These are phyloP conservation scores for Selenicereus undatus DNA, from an alignment of 148 eudicot species.

Conservation along the genomic window DNA sequence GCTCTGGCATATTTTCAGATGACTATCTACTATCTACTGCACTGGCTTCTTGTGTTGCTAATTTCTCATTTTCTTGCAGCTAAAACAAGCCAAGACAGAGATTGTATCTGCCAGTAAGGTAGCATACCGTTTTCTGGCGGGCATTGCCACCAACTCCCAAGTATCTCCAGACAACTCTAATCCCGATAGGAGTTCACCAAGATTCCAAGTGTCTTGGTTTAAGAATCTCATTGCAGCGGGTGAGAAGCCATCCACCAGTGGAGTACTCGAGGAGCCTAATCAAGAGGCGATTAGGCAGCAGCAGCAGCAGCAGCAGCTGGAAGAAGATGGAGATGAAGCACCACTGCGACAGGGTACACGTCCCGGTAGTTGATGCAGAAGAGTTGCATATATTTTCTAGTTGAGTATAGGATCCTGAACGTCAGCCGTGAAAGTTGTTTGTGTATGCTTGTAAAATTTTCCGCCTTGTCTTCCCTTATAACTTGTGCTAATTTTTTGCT, in stretches of 20 bases:
- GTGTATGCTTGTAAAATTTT: slow-evolving; percentile 28
- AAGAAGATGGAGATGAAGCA: slow-evolving; percentile 23
- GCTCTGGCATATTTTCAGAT: background rate
- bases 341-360: slow-evolving; percentile 30
- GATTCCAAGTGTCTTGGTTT: slow-evolving; percentile 80
- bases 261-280: slow-evolving; percentile 53
- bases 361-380: slow-evolving; percentile 26
- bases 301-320: slow-evolving; percentile 26
- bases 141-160: slow-evolving; percentile 49
- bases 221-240: slow-evolving; percentile 64
- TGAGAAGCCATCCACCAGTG: slow-evolving; percentile 74
- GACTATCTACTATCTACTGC: background rate
- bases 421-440: slow-evolving; percentile 11
- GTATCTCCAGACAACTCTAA: slow-evolving; percentile 43
- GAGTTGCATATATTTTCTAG: background rate
- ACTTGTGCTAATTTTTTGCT: slow-evolving; percentile 9
- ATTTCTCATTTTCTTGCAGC: slow-evolving; percentile 35
- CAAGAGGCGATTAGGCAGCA: slow-evolving; percentile 35
- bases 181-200: slow-evolving; percentile 46
- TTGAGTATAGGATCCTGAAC: slow-evolving; percentile 2
- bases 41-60: background rate
- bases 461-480: slow-evolving; percentile 12
- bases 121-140: slow-evolving; percentile 72
- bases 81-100: slow-evolving; percentile 97
- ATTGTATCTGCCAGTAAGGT: slow-evolving; percentile 93